These are phyloP conservation scores for Escovopsis sp. DNA, from an alignment of 2,329 filamentous ascomycete genomes.

Conservation along the genomic window DNA sequence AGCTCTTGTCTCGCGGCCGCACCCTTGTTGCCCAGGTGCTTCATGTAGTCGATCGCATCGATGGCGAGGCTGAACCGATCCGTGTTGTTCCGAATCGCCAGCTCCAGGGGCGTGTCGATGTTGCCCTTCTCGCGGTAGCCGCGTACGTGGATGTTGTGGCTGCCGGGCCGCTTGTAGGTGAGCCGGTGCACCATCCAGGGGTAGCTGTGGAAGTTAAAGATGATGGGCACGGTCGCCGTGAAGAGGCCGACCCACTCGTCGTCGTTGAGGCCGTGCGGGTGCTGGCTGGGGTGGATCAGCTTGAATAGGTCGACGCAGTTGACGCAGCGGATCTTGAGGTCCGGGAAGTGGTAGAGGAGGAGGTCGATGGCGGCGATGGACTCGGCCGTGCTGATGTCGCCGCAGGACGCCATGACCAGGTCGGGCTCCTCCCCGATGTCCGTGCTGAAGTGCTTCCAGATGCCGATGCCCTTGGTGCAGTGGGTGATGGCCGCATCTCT, in stretches of 20 bases:
- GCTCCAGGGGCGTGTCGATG: constrained; percentile 65
- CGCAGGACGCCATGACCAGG: constrained; percentile 60
- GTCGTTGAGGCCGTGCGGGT: constrained; percentile 58
- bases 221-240: constrained; percentile 54
- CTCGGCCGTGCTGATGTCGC: constrained; percentile 61
- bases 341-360: constrained; percentile 53
- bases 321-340: constrained; percentile 63
- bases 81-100: constrained; percentile 63
- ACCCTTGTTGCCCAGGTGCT: constrained; percentile 46
- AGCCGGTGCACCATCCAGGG: constrained; percentile 66
- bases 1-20: constrained; percentile 47
- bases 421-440: constrained; percentile 55
- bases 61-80: constrained; percentile 67
- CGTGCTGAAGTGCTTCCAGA: constrained; percentile 65
- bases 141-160: constrained; percentile 53
- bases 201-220: constrained; percentile 79
- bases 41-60: constrained; percentile 56
- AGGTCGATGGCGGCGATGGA: constrained; percentile 60
- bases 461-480: constrained; percentile 64
- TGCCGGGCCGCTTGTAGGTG: constrained; percentile 59
- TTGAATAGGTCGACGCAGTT: constrained; percentile 74
- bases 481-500: constrained; percentile 60
- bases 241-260: constrained; percentile 53
- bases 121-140: constrained; percentile 76
- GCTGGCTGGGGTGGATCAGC: constrained; percentile 52